phyloP scores from a whole-genome alignment of 352 stramenopile species.

The Globisporangium cylindrosporum region DNA sequence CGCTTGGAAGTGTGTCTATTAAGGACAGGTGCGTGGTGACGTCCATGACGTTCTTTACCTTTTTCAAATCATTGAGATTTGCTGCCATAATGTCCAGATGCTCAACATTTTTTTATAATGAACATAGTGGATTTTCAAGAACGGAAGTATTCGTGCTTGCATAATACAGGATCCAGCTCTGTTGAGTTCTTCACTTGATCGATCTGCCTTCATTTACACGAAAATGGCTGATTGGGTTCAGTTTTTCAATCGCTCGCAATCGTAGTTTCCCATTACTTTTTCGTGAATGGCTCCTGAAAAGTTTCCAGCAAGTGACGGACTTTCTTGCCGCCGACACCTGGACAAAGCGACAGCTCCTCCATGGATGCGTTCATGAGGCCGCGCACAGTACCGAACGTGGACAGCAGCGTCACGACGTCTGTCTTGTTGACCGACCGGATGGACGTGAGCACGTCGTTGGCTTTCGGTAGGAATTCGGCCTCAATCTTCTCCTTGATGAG shows the following conservation, averaged over 20 bases:
- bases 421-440: slow-evolving; percentile 95
- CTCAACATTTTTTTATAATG: background rate
- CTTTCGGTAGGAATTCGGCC: slow-evolving; percentile 87
- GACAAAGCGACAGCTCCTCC: slow-evolving; percentile 93
- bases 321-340: slow-evolving; percentile 94
- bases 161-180: background rate
- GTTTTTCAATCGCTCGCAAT: background rate
- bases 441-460: slow-evolving; percentile 89
- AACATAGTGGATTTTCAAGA: background rate
- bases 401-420: slow-evolving; percentile 91
- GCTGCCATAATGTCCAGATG: background rate
- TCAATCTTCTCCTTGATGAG: slow-evolving; percentile 95
- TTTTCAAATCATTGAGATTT: background rate
- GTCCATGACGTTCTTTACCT: no score
- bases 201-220: background rate
- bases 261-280: slow-evolving; percentile 31
- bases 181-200: background rate
- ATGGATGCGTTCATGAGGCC: slow-evolving; percentile 89
- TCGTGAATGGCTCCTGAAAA: slow-evolving; percentile 92
- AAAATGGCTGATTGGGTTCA: background rate
- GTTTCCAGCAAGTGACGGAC: slow-evolving; percentile 91
- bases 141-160: no score
- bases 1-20: background rate
- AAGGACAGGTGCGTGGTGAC: no score
- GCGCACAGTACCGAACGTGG: slow-evolving; percentile 89